phyloP scores from a whole-genome alignment of 768 basidiomycete genomes.

The Symmetrospora coprosmae region DNA sequence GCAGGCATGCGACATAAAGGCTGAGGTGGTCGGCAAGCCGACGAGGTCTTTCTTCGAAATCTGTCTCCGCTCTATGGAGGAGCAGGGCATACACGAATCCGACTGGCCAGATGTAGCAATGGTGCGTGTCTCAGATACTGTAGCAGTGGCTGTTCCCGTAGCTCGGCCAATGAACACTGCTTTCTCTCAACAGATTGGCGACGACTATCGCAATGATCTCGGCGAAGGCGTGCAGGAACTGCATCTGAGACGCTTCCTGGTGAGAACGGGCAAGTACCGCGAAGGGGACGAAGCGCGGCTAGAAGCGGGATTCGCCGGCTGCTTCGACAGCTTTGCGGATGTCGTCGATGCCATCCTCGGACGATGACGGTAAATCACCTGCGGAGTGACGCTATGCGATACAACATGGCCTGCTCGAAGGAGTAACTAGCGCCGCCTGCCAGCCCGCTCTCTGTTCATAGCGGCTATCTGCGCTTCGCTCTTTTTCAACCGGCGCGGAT shows the following conservation, averaged over 20 bases:
- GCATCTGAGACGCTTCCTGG: slow-evolving; percentile 53
- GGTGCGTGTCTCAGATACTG: slow-evolving; percentile 26
- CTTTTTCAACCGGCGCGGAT: background rate
- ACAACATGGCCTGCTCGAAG: too few relatives aligned
- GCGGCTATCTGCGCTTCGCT: background rate
- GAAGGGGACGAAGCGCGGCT: slow-evolving; percentile 45
- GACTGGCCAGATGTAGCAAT: slow-evolving; percentile 20
- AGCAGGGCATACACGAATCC: slow-evolving; percentile 24
- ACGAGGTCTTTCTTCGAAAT: slow-evolving; percentile 48
- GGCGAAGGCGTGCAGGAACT: slow-evolving; percentile 51
- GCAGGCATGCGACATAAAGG: slow-evolving; percentile 42
- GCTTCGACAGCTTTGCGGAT: slow-evolving; percentile 45
- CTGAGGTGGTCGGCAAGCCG: slow-evolving; percentile 55
- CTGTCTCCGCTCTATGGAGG: slow-evolving; percentile 43
- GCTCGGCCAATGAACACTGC: too few relatives aligned
- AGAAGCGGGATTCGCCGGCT: slow-evolving; percentile 38
- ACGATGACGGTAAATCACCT: too few relatives aligned
- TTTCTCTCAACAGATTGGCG: slow-evolving; percentile 53
- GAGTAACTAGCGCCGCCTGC: background rate
- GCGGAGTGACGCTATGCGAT: too few relatives aligned
- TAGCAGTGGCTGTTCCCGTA: slow-evolving; percentile 41
- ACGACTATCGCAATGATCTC: slow-evolving; percentile 53
- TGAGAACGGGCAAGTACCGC: slow-evolving; percentile 58
- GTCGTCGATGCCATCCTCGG: slow-evolving; percentile 45
- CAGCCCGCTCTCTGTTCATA: slow-evolving; percentile 31